phyloP scores from a whole-genome alignment of 805 yeast species.

The Cephaloascus fragrans region DNA sequence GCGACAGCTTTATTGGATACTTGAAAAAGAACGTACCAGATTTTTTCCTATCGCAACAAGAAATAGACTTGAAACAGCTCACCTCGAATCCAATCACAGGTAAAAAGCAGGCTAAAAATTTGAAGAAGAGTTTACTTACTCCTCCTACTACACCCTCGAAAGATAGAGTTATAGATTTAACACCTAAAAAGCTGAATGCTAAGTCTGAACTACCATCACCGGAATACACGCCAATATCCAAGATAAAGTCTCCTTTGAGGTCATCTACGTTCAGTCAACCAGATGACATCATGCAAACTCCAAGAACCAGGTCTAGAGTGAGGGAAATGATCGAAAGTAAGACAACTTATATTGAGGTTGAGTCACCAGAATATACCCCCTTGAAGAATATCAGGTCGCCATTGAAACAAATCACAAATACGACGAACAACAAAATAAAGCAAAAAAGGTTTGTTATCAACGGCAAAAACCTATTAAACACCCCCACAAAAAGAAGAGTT shows the following conservation, averaged over 20 bases:
- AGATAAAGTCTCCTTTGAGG: neutral
- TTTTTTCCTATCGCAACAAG: constrained; percentile 50
- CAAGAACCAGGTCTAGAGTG: neutral
- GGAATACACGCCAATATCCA: neutral
- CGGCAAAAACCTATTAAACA: neutral
- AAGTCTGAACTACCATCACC: neutral
- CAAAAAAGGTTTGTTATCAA: neutral
- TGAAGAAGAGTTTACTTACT: neutral
- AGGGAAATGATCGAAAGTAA: neutral
- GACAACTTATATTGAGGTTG: neutral
- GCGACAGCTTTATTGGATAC: constrained; percentile 69
- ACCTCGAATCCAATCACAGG: neutral
- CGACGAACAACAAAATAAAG: neutral
- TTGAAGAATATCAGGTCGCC: neutral
- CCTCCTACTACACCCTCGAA: neutral
- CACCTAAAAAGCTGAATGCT: neutral
- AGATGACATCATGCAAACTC: neutral
- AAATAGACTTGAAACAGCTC: constrained; percentile 30
- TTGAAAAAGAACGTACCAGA: constrained; percentile 47
- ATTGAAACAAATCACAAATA: neutral
- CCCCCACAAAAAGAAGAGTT: neutral
- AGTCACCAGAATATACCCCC: neutral
- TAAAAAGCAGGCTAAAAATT: neutral
- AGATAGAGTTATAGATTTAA: neutral
- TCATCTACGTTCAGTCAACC: neutral